Percentiles rank a stretch among this genome's conserved stretches.
Evolutionary conservation across 2,329 filamentous ascomycete genomes (phyloP).

Genomic region (Pseudopyricularia javanii): DNA sequence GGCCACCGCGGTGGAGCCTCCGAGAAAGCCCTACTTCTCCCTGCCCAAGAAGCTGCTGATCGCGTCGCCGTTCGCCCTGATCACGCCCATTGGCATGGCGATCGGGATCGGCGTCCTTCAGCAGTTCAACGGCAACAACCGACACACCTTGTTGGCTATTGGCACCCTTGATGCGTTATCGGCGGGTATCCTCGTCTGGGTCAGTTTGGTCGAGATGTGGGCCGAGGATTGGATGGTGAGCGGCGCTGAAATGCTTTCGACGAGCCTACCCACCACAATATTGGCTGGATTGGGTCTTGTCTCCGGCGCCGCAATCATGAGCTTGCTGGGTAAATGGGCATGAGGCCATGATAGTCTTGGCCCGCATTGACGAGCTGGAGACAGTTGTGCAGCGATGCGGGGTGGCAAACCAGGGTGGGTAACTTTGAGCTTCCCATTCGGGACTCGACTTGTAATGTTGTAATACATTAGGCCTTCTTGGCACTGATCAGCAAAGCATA

Average conservation of each 20-base stretch:
- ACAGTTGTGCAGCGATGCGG: background rate
- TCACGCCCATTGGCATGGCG: conserved; percentile 69
- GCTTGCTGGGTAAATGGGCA: conserved; percentile 64
- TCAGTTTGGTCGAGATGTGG: conserved; percentile 71
- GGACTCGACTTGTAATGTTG: background rate
- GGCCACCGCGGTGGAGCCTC: conserved; percentile 4
- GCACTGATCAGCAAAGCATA: background rate
- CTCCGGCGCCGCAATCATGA: conserved; percentile 56
- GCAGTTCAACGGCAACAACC: conserved; percentile 62
- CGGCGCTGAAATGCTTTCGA: conserved; percentile 39
- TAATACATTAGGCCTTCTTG: no score
- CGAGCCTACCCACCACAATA: conserved; percentile 31
- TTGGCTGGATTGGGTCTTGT: conserved; percentile 42
- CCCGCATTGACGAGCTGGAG: background rate
- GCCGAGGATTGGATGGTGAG: conserved; percentile 59
- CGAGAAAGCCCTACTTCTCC: conserved; percentile 14
- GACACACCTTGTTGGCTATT: conserved; percentile 55
- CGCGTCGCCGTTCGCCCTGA: conserved; percentile 51
- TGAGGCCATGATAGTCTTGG: conserved; percentile 2
- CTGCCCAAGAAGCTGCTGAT: conserved; percentile 45
- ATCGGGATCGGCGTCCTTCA: conserved; percentile 64
- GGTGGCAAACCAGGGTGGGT: background rate
- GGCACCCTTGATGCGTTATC: conserved; percentile 63
- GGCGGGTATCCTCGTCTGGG: conserved; percentile 69
- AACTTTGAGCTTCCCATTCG: background rate